Evolutionary conservation across 1,284 basidiomycete genomes (phyloP), one percentile per base, ranked within the genome.

Genomic region (Amylostereum areolatum): DNA sequence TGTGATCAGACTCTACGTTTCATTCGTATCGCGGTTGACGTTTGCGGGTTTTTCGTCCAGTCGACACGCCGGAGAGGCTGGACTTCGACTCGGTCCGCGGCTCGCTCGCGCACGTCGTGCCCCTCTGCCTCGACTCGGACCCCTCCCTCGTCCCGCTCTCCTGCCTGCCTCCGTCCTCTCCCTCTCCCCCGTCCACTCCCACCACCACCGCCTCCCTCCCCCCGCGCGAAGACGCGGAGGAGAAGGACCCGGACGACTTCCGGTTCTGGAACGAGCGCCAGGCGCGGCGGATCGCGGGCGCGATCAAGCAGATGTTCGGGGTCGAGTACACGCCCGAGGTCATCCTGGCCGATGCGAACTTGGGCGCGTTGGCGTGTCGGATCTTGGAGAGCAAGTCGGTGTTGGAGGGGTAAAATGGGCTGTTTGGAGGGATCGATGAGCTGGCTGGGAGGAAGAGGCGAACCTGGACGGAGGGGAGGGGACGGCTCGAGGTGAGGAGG

Each of bases 291-390:
- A 97, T 99, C 58, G 86, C 86, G 37, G 68, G 71, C 24, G 85
- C 82, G 24, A 84, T 96, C 55, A 73, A 86, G 57, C 80, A 89
- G 62, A 81, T 87, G 7, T 97, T 96, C 62, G 83, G 78, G 33
- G 85, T 97, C 36, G 95, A 98, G 60, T 85, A 95, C 59, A 84
- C 84, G 4, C 80, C 85, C 11, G 91, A 97, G 58, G 93, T 99
- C 24, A 78, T 99, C 39, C 74, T 98, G 41, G 95, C 93, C 1
- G 92, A 97, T 61, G 93, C 96, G 12, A 98, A 99, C 67, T 68
- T 97, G 55, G 77, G 78, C 12, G 75, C 85, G 36, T 70, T 99
- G 54, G 85, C 93, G 4, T 85, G 86, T 58, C 76, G 92, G 59
- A 89, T 98, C 55, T 68, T 96, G 51, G 80, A 89, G 24, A 90